Percentiles rank a stretch among this genome's conserved stretches.
Conservation (phyloP, 1,284 basidiomycete genomes). For the Apiotrichum domesticum region DNA sequence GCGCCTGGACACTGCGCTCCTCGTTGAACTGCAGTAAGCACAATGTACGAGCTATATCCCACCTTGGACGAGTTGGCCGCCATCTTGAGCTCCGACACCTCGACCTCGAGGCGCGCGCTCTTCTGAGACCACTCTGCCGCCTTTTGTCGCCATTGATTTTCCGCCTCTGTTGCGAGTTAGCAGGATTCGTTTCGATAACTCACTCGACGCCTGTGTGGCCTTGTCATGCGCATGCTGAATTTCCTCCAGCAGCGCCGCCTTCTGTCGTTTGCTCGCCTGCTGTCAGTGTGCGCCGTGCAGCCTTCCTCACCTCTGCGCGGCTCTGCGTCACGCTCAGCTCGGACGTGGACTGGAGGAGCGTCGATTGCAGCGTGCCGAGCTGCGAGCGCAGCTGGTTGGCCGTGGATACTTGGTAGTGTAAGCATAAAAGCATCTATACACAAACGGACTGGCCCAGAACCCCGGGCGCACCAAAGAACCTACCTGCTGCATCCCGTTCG, state of each 20-base stretch:
- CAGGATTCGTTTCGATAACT: conserved; percentile 33
- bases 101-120: conserved; percentile 75
- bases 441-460: neutral
- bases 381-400: conserved; percentile 37
- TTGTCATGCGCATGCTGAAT: conserved; percentile 35
- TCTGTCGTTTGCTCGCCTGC: conserved; percentile 40
- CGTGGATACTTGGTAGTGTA: conserved; percentile 22
- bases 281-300: neutral
- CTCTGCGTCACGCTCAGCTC: conserved; percentile 35
- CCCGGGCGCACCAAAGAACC: conserved; percentile 5
- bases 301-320: conserved; percentile 29
- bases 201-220: conserved; percentile 27
- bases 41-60: neutral
- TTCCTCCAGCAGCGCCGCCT: conserved; percentile 40
- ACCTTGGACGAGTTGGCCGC: conserved; percentile 44
- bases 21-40: conserved; percentile 43
- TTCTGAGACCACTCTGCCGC: conserved; percentile 49
- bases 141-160: conserved; percentile 36
- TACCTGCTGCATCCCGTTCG: conserved; percentile 33
- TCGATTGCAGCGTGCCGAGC: conserved; percentile 34
- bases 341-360: conserved; percentile 27
- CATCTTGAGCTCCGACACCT: conserved; percentile 82
- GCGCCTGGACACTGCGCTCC: conserved; percentile 29
- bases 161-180: conserved; percentile 34
- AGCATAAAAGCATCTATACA: no score